These are phyloP conservation scores for Bonia amplexicaulis DNA, from an alignment of 176 grass and related monocot species.

Conservation along the genomic window DNA sequence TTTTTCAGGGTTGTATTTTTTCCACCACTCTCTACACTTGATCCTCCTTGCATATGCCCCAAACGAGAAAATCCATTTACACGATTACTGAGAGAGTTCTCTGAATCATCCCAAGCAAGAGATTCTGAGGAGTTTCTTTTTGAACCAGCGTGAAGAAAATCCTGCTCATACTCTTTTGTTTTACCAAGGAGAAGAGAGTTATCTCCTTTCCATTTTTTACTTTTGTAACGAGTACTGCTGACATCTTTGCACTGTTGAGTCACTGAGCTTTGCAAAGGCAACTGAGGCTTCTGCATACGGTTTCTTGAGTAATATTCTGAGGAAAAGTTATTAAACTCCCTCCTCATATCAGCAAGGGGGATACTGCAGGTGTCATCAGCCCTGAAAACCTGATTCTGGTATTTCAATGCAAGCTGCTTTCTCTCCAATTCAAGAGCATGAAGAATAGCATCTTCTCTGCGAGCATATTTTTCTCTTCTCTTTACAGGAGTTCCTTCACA, in stretches of 20 bases:
- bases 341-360: conserved; percentile 16
- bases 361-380: conserved; percentile 22
- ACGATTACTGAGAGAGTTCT: conserved; percentile 23
- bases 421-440: conserved; percentile 83
- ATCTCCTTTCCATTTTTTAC: conserved; percentile 36
- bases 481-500: conserved; percentile 65
- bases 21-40: neutral
- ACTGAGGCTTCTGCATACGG: conserved; percentile 22
- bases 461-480: conserved; percentile 85
- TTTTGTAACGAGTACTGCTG: conserved; percentile 52
- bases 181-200: conserved; percentile 25
- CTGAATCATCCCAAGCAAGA: conserved; percentile 31
- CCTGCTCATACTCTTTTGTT: conserved; percentile 30
- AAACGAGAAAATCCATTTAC: conserved; percentile 32
- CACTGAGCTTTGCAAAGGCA: conserved; percentile 19
- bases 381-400: conserved; percentile 29
- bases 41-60: conserved; percentile 18
- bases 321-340: conserved; percentile 27
- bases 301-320: conserved; percentile 31
- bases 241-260: conserved; percentile 44
- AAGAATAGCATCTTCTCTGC: conserved; percentile 84
- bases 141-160: conserved; percentile 32
- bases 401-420: conserved; percentile 51
- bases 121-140: conserved; percentile 40
- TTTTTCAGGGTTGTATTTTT: conserved; percentile 30